Evolutionary conservation across 2,329 filamentous ascomycete species (phyloP), one percentile per base, ranked within the genome.

Genomic region (Hortaea sp.): DNA sequence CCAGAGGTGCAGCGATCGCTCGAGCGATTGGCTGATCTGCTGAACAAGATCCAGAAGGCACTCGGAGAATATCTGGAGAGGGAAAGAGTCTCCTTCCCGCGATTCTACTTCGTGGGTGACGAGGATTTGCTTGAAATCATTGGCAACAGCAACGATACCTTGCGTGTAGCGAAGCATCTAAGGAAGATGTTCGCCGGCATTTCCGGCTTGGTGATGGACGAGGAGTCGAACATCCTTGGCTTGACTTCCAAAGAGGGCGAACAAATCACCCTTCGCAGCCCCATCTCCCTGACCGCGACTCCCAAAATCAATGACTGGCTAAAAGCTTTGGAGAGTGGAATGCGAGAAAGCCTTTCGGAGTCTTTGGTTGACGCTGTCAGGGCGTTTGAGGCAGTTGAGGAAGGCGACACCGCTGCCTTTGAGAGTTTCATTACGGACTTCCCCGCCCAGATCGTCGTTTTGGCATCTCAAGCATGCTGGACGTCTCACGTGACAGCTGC

Each of bases 181-280:
- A 90, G 94, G 66, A 99, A 99, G 74, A 99, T 99, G 92, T 99
- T 99, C 73, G 92, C 94, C 53, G 92, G 92, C 51, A 75, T 98
- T 41, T 90, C 84, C 4, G 92, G 92, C 3, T 77, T 98, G 32
- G 74, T 89, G 38, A 90, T 95, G 73, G 88, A 94, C 55, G 88
- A 97, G 45, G 86, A 95, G 57, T 80, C 82, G 9, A 81, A 87
- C 51, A 97, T 99, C 53, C 83, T 84, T 28, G 90, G 88, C 5
- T 90, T 97, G 59, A 92, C 85, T 2, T 98, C 92, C 0, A 95
- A 95, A 63, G 94, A 99, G 67, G 89, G 84, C 44, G 92, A 99
- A 67, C 77, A 82, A 51, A 88, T 98, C 42, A 77, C 77, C 51
- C 72, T 99, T 49, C 94, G 89, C 69, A 90, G 85, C 59, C 85